Evolutionary conservation across 1,284 basidiomycete species (phyloP).

Genomic region (Mycena citricolor): DNA sequence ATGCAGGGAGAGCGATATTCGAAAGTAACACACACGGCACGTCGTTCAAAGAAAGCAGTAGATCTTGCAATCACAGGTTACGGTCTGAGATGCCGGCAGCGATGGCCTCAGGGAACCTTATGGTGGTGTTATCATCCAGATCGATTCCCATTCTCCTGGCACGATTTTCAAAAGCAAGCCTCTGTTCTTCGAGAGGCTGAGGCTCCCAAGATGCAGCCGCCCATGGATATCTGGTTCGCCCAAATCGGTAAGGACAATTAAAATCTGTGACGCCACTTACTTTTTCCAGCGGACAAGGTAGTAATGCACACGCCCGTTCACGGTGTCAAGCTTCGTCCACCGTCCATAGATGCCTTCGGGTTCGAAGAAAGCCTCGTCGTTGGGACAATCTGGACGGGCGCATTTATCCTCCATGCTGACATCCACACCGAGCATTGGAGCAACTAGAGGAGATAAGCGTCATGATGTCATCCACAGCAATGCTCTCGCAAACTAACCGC

Average conservation of each 20-base stretch:
- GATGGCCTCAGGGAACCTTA: too few relatives aligned
- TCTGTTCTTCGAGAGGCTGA: neutral
- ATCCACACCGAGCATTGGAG: neutral
- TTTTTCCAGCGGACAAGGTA: slow-evolving; percentile 20
- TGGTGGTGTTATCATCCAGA: slow-evolving; percentile 10
- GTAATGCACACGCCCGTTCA: slow-evolving; percentile 1
- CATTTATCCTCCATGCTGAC: neutral
- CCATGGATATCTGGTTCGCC: slow-evolving; percentile 11
- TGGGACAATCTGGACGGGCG: slow-evolving; percentile 13
- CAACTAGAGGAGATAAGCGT: neutral
- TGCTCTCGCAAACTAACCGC: slow-evolving; percentile 4
- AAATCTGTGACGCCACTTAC: slow-evolving; percentile 1
- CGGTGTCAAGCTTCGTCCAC: slow-evolving; percentile 3
- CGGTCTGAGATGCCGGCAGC: too few relatives aligned
- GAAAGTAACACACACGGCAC: too few relatives aligned
- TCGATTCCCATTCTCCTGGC: slow-evolving; percentile 10
- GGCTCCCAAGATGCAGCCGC: slow-evolving; percentile 19
- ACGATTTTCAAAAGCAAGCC: slow-evolving; percentile 3
- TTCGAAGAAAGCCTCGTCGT: slow-evolving; percentile 10
- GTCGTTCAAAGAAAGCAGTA: too few relatives aligned
- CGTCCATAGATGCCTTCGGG: slow-evolving; percentile 12
- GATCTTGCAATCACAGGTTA: too few relatives aligned
- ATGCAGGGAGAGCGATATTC: too few relatives aligned
- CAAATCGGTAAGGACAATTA: neutral
- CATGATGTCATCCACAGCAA: neutral